phyloP scores from a whole-genome alignment of 75 land plant genomes.

The Selaginella moellendorffii region DNA sequence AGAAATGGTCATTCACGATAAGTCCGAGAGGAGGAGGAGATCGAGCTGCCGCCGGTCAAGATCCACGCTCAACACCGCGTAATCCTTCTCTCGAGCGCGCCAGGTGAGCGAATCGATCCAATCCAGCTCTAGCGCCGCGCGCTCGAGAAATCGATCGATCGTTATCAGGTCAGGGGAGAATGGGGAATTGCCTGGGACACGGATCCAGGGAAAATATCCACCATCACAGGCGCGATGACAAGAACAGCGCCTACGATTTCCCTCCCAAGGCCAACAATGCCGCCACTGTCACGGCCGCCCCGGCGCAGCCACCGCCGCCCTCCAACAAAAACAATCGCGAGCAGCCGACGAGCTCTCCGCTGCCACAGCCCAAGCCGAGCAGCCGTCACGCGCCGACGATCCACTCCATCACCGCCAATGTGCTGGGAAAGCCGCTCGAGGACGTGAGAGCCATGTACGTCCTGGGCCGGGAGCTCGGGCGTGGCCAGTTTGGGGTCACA shows the following conservation, averaged over 20 bases:
- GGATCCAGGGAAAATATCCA: background rate
- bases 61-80: too few relatives aligned
- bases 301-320: too few relatives aligned
- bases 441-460: constrained; percentile 22
- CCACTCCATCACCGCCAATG: background rate
- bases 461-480: constrained; percentile 35
- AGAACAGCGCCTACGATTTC: background rate
- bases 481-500: constrained; percentile 43
- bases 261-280: background rate
- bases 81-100: too few relatives aligned
- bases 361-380: background rate
- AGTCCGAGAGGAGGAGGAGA: too few relatives aligned
- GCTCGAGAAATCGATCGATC: too few relatives aligned
- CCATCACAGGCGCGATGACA: background rate
- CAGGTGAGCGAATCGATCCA: too few relatives aligned
- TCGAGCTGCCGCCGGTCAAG: too few relatives aligned
- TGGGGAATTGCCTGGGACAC: background rate
- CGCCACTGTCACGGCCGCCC: too few relatives aligned
- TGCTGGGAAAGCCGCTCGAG: constrained; percentile 18
- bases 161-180: background rate
- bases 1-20: too few relatives aligned
- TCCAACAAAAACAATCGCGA: background rate
- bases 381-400: background rate
- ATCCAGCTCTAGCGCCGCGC: too few relatives aligned
- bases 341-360: background rate